Base-by-base conservation (phyloP, 805 yeast genomes). In the Wickerhamomyces subpelliculosus region DNA sequence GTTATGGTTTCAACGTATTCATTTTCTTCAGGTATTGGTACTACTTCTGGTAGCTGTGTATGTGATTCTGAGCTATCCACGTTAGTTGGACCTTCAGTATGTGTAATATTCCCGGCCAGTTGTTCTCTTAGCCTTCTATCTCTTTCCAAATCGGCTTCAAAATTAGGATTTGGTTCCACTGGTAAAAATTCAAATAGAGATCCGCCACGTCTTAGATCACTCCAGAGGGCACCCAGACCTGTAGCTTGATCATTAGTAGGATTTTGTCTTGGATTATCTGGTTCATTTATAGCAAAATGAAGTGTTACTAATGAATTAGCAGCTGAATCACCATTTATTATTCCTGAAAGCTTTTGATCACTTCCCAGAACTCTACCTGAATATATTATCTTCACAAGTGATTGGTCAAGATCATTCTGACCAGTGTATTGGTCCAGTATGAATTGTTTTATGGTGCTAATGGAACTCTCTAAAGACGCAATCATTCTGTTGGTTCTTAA, bases 171-270 rank as follows among this genome's bases (percentile, higher is more conserved):
- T 26, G 60, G 57, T 27, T 49, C 54, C 38, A 52, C 48, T 27
- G 62, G 61, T 20, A 55, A 42, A 33, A 52, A 57, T 16, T 57
- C 62, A 45, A 58, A 56, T 4, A 52, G 16, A 16, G 29, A 35
- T 8, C 39, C 42, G 1, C 59, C 61, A 22, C 40, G 45, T 33
- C 35, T 49, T 23, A 57, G 22, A 32, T 55, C 60, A 26, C 35
- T 45, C 61, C 61, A 57, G 23, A 58, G 48, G 3, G 60, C 52
- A 34, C 40, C 34, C 5, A 40, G 30, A n/a, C n/a, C n/a, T n/a
- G n/a, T n/a, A n/a, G n/a, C n/a, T n/a, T n/a, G n/a, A n/a, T n/a
- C n/a, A n/a, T n/a, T n/a, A n/a, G n/a, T n/a, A n/a, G n/a, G n/a
- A n/a, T n/a, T n/a, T 10, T 36, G 21, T 7, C 29, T 20, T 1